phyloP scores from a whole-genome alignment of 306 rosid genomes.

The Albizia julibrissin region DNA sequence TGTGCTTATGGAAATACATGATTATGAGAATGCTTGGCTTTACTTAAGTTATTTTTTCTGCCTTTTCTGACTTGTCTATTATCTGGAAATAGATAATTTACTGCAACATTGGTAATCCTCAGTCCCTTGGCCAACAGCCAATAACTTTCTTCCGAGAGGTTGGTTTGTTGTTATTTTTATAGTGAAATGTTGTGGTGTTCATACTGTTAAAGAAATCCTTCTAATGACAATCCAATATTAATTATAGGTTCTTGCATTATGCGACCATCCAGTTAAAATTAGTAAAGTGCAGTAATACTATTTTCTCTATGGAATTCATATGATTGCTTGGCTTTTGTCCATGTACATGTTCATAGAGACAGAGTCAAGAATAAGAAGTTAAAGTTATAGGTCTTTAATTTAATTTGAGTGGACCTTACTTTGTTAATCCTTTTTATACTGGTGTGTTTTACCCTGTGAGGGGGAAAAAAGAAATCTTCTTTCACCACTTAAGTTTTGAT shows the following conservation, averaged over 20 bases:
- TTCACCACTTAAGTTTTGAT: not conserved
- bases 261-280: slow-evolving; percentile 64
- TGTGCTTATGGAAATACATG: too few species aligned
- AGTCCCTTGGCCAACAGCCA: slow-evolving; percentile 74
- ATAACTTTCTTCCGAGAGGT: slow-evolving; percentile 94
- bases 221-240: slow-evolving; percentile 25
- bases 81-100: slow-evolving; percentile 51
- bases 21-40: too few species aligned
- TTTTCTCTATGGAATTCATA: not conserved
- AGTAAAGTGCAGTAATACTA: not conserved
- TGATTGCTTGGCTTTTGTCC: not conserved
- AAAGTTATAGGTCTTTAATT: not conserved
- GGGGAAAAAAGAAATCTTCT: not conserved
- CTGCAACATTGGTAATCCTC: slow-evolving; percentile 80
- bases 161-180: slow-evolving; percentile 37
- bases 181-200: not conserved
- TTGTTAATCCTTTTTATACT: not conserved
- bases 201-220: not conserved
- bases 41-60: not conserved
- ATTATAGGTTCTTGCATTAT: slow-evolving; percentile 80
- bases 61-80: slow-evolving; percentile 14
- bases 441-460: not conserved
- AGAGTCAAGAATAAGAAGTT: not conserved
- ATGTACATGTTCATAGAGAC: not conserved
- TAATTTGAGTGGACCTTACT: not conserved